Evolutionary conservation across 2,329 filamentous ascomycete species (phyloP).

Genomic region (Talaromyces piceae): DNA sequence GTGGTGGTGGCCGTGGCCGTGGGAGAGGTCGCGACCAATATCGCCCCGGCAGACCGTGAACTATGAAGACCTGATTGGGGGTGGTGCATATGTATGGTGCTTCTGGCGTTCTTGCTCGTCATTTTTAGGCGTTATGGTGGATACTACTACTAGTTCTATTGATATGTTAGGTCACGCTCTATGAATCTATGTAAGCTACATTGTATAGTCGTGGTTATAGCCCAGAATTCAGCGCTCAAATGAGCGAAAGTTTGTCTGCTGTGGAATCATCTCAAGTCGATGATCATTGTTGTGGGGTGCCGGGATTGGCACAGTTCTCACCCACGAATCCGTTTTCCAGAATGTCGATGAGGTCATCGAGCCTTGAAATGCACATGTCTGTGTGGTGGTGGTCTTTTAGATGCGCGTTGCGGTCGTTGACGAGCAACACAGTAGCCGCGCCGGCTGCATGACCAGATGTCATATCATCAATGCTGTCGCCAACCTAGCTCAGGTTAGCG

Average conservation of each 20-base stretch:
- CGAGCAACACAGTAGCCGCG: slow-evolving; percentile 80
- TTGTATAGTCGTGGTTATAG: not conserved
- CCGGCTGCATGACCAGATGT: slow-evolving; percentile 75
- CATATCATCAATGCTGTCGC: slow-evolving; percentile 88
- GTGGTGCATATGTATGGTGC: not conserved
- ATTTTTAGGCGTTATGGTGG: not conserved
- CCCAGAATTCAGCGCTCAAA: not conserved
- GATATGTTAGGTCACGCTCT: not conserved
- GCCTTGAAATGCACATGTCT: slow-evolving; percentile 60
- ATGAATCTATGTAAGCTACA: not conserved
- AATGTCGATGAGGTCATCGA: slow-evolving; percentile 70
- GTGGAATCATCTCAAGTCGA: not conserved
- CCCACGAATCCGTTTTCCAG: slow-evolving; percentile 69
- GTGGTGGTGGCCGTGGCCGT: slow-evolving; percentile 14
- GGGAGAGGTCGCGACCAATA: slow-evolving; percentile 18
- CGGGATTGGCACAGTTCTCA: slow-evolving; percentile 11
- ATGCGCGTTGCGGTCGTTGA: slow-evolving; percentile 70
- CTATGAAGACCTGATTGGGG: not conserved
- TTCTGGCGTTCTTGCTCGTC: not conserved
- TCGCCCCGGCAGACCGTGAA: slow-evolving; percentile 17
- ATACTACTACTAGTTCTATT: not conserved
- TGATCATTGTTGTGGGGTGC: not conserved
- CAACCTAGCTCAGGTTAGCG: slow-evolving; percentile 35
- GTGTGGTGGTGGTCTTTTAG: slow-evolving; percentile 67
- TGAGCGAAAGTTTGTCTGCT: not conserved